Conservation (phyloP, 176 grass and related monocot genomes). For the Oryza rufipogon region DNA sequence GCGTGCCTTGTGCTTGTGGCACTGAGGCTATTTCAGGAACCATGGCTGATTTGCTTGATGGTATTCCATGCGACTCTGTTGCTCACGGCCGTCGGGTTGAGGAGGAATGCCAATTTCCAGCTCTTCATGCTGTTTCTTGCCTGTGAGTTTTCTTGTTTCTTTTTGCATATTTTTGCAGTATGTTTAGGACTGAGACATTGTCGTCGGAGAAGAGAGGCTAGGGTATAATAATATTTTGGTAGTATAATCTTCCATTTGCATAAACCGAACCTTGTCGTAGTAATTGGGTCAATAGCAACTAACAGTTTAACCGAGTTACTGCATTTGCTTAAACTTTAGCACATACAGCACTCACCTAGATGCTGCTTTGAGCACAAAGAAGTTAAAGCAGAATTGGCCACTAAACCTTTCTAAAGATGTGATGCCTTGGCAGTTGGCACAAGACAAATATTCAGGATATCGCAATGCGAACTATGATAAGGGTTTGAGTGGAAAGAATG, state of each 20-base stretch:
- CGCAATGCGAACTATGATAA: not conserved
- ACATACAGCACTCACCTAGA: not conserved
- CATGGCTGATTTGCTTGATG: constrained; percentile 72
- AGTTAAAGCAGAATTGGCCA: not conserved
- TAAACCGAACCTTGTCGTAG: not conserved
- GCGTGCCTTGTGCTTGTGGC: not conserved
- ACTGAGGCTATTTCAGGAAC: constrained; percentile 48
- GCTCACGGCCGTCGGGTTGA: constrained; percentile 48
- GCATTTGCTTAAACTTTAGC: not conserved
- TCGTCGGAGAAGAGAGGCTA: not conserved
- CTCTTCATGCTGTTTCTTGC: constrained; percentile 60
- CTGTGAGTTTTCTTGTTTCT: constrained; percentile 50
- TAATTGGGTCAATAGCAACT: not conserved
- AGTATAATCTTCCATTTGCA: not conserved
- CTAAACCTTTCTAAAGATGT: not conserved
- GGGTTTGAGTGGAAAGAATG: not conserved
- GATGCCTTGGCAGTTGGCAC: not conserved
- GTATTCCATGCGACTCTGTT: constrained; percentile 58
- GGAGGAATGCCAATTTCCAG: constrained; percentile 65
- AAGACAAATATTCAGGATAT: not conserved
- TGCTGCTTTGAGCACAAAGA: not conserved
- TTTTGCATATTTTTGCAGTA: not conserved
- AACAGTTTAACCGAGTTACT: not conserved
- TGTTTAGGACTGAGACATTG: too few relatives aligned
- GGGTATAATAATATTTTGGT: too few relatives aligned